These are phyloP conservation scores for Geranomyces variabilis DNA, from an alignment of 192 early-diverging fungal species.

Conservation along the genomic window DNA sequence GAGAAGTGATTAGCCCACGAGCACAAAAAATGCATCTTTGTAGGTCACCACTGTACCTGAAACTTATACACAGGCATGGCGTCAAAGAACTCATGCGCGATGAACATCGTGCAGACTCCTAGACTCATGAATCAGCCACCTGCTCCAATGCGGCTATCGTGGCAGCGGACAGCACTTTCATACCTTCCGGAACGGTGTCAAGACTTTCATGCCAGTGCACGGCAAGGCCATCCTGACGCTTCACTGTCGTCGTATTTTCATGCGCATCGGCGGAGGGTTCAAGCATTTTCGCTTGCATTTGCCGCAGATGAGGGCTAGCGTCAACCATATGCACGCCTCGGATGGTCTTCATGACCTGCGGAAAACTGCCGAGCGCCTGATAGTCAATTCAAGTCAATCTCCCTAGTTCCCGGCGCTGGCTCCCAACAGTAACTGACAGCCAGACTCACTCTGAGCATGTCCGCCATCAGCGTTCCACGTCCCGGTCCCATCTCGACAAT, in stretches of 20 bases:
- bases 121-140: background rate
- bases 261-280: slow-evolving; percentile 62
- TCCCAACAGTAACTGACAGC: background rate
- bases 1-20: background rate
- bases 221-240: slow-evolving; percentile 29
- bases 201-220: slow-evolving; percentile 23
- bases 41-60: slow-evolving; percentile 47
- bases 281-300: slow-evolving; percentile 39
- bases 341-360: slow-evolving; percentile 64
- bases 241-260: slow-evolving; percentile 66
- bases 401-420: background rate
- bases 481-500: slow-evolving; percentile 72
- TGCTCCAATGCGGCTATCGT: no score
- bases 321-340: slow-evolving; percentile 80
- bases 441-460: slow-evolving; percentile 75
- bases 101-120: slow-evolving; percentile 58
- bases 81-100: slow-evolving; percentile 98
- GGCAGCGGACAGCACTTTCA: no score
- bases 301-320: slow-evolving; percentile 74
- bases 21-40: slow-evolving; percentile 20
- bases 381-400: background rate
- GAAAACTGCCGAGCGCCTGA: slow-evolving; percentile 69
- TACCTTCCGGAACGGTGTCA: slow-evolving; percentile 22
- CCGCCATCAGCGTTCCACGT: slow-evolving; percentile 89
- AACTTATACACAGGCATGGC: slow-evolving; percentile 90